Conservation (phyloP, 1,284 basidiomycete genomes). For the Lentinus polychrous region DNA sequence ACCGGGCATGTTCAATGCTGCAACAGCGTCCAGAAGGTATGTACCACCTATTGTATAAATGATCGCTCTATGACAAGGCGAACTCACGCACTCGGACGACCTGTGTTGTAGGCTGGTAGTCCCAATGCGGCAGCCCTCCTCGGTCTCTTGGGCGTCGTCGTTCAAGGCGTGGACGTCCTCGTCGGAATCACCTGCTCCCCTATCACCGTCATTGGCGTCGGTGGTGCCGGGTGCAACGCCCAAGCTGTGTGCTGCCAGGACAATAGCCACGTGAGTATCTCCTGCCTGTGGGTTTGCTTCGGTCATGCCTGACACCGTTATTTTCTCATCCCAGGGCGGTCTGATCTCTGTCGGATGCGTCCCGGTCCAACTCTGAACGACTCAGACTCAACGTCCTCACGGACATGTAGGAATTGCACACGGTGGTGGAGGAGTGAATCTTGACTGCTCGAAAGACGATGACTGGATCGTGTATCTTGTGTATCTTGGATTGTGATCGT, state of each 20-base stretch:
- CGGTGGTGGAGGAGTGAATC: no score
- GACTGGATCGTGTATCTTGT: no score
- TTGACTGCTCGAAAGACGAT: no score
- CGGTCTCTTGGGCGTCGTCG: not conserved
- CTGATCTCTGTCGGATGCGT: not conserved
- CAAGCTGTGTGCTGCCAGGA: slow-evolving; percentile 33
- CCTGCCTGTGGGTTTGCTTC: not conserved
- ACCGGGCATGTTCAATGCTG: slow-evolving; percentile 8
- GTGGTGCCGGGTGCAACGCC: slow-evolving; percentile 15
- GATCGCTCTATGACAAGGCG: no score
- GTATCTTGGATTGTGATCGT: no score
- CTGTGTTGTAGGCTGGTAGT: not conserved
- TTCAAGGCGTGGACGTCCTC: slow-evolving; percentile 3
- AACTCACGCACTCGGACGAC: not conserved
- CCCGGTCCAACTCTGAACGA: not conserved
- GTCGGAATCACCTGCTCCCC: slow-evolving; percentile 17
- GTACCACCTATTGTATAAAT: not conserved
- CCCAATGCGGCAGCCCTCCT: not conserved
- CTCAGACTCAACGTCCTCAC: no score
- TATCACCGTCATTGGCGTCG: slow-evolving; percentile 16
- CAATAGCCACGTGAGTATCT: slow-evolving; percentile 29
- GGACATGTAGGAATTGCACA: no score
- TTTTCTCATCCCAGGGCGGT: not conserved
- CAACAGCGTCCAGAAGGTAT: not conserved
- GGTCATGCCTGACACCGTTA: not conserved